Evolutionary conservation across 2,329 filamentous ascomycete species (phyloP).

Genomic region (Hypoxylon sp.): DNA sequence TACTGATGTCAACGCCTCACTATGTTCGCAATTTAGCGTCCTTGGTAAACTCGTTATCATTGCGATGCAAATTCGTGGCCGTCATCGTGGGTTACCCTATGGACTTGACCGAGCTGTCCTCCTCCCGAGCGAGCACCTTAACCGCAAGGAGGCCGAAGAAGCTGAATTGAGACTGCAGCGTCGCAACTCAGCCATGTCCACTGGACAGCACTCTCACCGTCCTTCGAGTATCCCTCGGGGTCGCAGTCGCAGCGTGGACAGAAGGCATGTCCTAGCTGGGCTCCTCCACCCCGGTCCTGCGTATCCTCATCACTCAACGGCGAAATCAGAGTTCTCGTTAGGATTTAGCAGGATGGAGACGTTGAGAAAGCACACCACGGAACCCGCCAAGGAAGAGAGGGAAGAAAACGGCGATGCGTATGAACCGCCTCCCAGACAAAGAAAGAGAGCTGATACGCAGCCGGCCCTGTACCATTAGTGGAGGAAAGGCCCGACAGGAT

Average conservation of each 20-base stretch:
- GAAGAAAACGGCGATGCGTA: constrained; percentile 42
- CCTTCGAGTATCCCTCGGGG: constrained; percentile 45
- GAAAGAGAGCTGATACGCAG: constrained; percentile 48
- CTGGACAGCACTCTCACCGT: constrained; percentile 44
- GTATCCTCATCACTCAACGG: constrained; percentile 44
- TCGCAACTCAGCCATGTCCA: constrained; percentile 56
- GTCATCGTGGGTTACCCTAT: constrained; percentile 78
- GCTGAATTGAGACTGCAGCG: constrained; percentile 58
- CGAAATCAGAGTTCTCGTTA: constrained; percentile 44
- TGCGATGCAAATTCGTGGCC: constrained; percentile 78
- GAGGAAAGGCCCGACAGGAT: constrained; percentile 37
- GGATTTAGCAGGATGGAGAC: constrained; percentile 42
- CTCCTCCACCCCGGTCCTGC: constrained; percentile 53
- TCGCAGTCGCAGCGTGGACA: constrained; percentile 52
- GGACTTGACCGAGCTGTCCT: constrained; percentile 74
- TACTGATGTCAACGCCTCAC: constrained; percentile 79
- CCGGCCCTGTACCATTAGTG: constrained; percentile 47
- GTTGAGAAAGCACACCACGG: constrained; percentile 45
- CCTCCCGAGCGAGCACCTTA: constrained; percentile 70
- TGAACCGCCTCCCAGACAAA: constrained; percentile 21
- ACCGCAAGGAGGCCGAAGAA: constrained; percentile 67
- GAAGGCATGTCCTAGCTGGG: constrained; percentile 47
- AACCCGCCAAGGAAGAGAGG: constrained; percentile 40
- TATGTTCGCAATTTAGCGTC: constrained; percentile 84
- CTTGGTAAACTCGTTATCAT: constrained; percentile 79